A percentile compares a stretch with the other conserved stretches of the same genome.
These are phyloP conservation scores for Geotrichum restrictum DNA, from an alignment of 1,139 yeast species.

Conservation along the genomic window DNA sequence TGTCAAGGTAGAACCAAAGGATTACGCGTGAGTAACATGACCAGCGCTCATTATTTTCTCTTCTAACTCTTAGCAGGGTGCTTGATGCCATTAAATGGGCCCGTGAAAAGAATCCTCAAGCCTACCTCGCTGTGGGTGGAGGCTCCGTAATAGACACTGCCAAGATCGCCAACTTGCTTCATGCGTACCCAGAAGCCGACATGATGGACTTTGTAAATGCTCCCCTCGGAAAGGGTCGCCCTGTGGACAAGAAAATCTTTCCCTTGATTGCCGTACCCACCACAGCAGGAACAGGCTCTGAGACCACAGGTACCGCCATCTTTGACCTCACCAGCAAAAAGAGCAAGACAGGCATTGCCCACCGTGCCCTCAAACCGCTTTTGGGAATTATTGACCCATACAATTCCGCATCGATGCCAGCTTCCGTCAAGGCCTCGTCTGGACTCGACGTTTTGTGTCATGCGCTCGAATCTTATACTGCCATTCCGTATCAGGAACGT, in stretches of 20 bases:
- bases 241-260: slow-evolving; percentile 35
- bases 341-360: slow-evolving; percentile 44
- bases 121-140: slow-evolving; percentile 44
- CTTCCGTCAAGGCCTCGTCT: slow-evolving; percentile 43
- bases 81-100: slow-evolving; percentile 42
- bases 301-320: slow-evolving; percentile 45
- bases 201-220: slow-evolving; percentile 44
- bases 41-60: neutral
- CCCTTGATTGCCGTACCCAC: slow-evolving; percentile 46
- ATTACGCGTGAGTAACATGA: slow-evolving; percentile 28
- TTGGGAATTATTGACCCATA: slow-evolving; percentile 44
- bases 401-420: slow-evolving; percentile 44
- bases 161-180: slow-evolving; percentile 42
- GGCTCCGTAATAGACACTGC: slow-evolving; percentile 45
- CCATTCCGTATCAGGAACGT: slow-evolving; percentile 42
- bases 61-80: slow-evolving; percentile 27
- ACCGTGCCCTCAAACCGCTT: slow-evolving; percentile 40
- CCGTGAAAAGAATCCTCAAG: slow-evolving; percentile 37
- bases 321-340: slow-evolving; percentile 38
- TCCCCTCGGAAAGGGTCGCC: slow-evolving; percentile 43
- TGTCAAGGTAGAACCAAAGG: slow-evolving; percentile 43
- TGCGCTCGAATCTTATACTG: slow-evolving; percentile 45
- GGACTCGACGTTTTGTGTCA: slow-evolving; percentile 48
- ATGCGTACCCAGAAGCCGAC: slow-evolving; percentile 40
- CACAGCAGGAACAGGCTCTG: slow-evolving; percentile 48